Base-by-base conservation (phyloP, 2,329 filamentous ascomycete species). In the Calcarisporium arbuscula region DNA sequence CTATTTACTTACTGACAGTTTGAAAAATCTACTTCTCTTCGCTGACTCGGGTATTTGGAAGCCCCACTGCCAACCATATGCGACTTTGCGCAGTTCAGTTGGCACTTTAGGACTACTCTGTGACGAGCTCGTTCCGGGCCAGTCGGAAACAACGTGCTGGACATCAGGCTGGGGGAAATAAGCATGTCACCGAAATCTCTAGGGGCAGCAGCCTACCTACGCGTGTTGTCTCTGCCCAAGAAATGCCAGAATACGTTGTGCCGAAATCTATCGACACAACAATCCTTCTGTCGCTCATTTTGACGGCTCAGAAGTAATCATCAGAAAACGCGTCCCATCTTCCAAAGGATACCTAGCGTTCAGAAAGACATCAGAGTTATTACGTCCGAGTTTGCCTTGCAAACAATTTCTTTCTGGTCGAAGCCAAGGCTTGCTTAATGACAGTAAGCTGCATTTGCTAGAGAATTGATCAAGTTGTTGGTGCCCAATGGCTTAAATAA, bases 191-290 rank as follows among this genome's bases (percentile, higher is more conserved):
- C 19, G 26, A 37, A 15, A 31, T 28, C 16, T 21, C 28, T 28
- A 43, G 28, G 28, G 29, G 10, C 35, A 28, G 16, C 12, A 3
- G 11, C 12, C 14, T 16, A 44, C 57, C 52, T 54, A 59, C 58
- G 23, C 52, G 51, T 30, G 45, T 56, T 30, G 65, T 65, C 39
- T 68, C 60, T 27, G 64, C 64, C 66, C 68, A 75, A 19, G 68
- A 67, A n/a, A 74, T 58, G 19, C 69, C 70, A 11, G 70, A 72
- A 47, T 68, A 75, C 5, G 72, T 76, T 10, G 71, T 75, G 18
- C 72, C 71, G 44, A 75, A 74, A 46, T 75, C 71, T 39, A 75
- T 67, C 15, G 67, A 70, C 41, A 73, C 60, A 33, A 74, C 60
- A 40, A 73, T 64, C 48, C 60, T 66, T 45, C 61, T 34, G 26